Percentiles rank a stretch among this genome's conserved stretches.
These are phyloP conservation scores for Lolium rigidum DNA, from an alignment of 176 grass and related monocot genomes.

Conservation along the genomic window DNA sequence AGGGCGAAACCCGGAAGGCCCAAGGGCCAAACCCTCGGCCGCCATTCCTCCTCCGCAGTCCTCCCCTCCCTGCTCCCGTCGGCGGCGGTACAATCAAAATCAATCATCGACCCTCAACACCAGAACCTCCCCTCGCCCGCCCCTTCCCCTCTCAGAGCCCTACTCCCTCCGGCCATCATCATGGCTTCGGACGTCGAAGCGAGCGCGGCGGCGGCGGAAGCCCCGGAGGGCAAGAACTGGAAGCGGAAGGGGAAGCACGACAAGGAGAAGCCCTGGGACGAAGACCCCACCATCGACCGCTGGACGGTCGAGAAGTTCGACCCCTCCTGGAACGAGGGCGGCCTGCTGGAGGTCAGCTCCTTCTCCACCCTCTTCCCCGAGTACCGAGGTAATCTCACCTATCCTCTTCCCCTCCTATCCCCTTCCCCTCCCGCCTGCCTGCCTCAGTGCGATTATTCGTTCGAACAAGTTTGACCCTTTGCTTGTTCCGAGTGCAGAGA, in stretches of 20 bases:
- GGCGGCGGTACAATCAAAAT: too few species aligned
- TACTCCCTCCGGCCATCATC: neutral
- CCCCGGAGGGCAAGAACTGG: constrained; percentile 18
- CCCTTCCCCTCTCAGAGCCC: constrained; percentile 1
- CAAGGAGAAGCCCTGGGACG: constrained; percentile 95
- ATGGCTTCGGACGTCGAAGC: constrained; percentile 47
- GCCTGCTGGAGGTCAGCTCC: constrained; percentile 93
- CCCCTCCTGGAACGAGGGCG: constrained; percentile 84
- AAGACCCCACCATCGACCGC: constrained; percentile 85
- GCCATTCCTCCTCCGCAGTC: too few species aligned
- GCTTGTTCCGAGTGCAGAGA: constrained; percentile 53
- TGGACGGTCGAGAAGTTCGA: constrained; percentile 97
- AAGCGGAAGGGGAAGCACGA: constrained; percentile 92
- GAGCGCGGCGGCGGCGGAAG: constrained; percentile 26
- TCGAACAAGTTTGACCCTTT: too few species aligned
- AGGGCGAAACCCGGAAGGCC: too few species aligned
- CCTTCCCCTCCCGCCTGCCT: neutral
- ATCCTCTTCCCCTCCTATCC: neutral
- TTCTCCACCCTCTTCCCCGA: constrained; percentile 97
- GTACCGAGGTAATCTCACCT: constrained; percentile 62
- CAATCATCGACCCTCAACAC: too few species aligned
- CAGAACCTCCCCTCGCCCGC: too few species aligned
- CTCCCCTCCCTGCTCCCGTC: too few species aligned
- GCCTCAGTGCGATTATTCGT: neutral
- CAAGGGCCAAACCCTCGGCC: too few species aligned